phyloP scores from a whole-genome alignment of 306 rosid genomes.

The Cucurbita moschata region DNA sequence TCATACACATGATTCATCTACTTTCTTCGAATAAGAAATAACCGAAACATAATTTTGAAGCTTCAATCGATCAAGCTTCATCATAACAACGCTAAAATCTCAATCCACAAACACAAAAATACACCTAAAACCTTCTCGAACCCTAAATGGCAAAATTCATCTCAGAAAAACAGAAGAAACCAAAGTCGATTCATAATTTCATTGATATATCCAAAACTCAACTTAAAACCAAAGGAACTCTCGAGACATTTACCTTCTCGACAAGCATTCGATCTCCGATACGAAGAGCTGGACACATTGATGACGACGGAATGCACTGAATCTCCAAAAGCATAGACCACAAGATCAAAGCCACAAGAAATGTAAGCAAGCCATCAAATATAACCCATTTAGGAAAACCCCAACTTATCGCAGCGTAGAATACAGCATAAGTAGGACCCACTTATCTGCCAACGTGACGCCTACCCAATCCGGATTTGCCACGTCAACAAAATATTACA shows the following conservation, averaged over 20 bases:
- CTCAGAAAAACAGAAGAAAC: background rate
- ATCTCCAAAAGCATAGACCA: conserved; percentile 65
- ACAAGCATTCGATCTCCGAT: conserved; percentile 66
- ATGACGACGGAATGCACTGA: conserved; percentile 61
- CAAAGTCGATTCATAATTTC: background rate
- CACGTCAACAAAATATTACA: background rate
- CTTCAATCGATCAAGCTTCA: background rate
- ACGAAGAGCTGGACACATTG: conserved; percentile 78
- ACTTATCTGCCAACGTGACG: background rate
- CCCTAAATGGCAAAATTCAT: background rate
- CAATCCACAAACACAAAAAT: background rate
- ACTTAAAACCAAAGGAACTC: background rate
- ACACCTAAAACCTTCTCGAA: background rate
- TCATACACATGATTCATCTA: background rate
- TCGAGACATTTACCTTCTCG: conserved; percentile 32
- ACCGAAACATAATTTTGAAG: background rate
- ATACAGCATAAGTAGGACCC: conserved; percentile 39
- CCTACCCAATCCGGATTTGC: background rate
- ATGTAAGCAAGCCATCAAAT: conserved; percentile 53
- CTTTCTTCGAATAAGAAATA: background rate
- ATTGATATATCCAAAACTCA: background rate
- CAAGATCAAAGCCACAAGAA: conserved; percentile 44
- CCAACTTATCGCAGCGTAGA: conserved; percentile 52
- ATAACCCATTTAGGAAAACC: conserved; percentile 75
- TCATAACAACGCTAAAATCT: background rate